Base-by-base conservation (phyloP, 148 eudicot genomes). In the Pharnaceum exiguum region DNA sequence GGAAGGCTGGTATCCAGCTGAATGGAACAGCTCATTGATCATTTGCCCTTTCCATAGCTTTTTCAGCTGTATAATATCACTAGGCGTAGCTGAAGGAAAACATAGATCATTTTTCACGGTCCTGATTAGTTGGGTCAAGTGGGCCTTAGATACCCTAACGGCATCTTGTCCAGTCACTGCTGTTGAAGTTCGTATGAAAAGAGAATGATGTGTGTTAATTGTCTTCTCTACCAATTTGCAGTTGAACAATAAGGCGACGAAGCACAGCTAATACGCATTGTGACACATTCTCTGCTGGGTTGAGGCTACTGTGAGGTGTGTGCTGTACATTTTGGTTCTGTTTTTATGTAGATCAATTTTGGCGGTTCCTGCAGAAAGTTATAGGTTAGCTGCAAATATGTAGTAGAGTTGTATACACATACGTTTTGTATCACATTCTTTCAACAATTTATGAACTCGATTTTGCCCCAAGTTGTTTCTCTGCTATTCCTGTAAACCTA, bases 1-100 rank as follows among this genome's bases (percentile, higher is more conserved):
- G 75, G 75, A 62, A 67, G 48, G 63, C 63, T 65, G 79, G 85
- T 80, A 66, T 75, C 45, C 65, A 69, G 73, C 60, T 46, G 12
- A 71, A 72, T 51, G 40, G 54, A 59, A 13, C 45, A 22, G 18
- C 23, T 33, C 35, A 43, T 5, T 54, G 46, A 58, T 76, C 59
- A 43, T 48, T 31, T 17, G 11, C n/a, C n/a, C n/a, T n/a, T n/a
- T n/a, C n/a, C 29, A 21, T 59, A 15, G 39, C 11, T 43, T 29
- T n/a, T n/a, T 21, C 59, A 25, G 22, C 22, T 61, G 56, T 59
- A 47, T 63, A 33, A 24, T 26, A 15, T 52, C 24, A 29, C 38
- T 31, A 39, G 62, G 29, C 39, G 27, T 4, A 55, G 23, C 39
- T n/a, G 50, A 46, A 19, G 22, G 4, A 17, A 39, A 19, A 19